Percentiles rank a stretch among this genome's conserved stretches.
Evolutionary conservation across 2,329 filamentous ascomycete species (phyloP).

Genomic region (Zopfia rhizophila): DNA sequence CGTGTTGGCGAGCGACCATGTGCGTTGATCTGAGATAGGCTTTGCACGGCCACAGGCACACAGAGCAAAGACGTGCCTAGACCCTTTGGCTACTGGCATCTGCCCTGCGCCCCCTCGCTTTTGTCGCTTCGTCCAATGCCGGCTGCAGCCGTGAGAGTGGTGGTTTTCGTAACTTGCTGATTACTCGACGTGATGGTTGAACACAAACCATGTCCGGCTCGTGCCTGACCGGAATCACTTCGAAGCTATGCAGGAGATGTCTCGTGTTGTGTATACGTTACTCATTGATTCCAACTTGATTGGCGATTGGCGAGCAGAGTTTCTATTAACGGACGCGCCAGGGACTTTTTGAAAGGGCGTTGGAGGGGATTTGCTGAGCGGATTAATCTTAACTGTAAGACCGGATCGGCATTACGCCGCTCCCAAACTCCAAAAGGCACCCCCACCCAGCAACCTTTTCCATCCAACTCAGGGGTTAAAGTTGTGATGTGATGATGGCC

Average conservation of each 20-base stretch:
- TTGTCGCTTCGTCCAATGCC: slow-evolving; percentile 22
- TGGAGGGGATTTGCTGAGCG: slow-evolving; percentile 23
- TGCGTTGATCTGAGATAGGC: slow-evolving; percentile 24
- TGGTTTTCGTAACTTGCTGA: slow-evolving; percentile 35
- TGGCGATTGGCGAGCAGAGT: slow-evolving; percentile 27
- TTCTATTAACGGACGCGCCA: slow-evolving; percentile 31
- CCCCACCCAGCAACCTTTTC: slow-evolving; percentile 18
- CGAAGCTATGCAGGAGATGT: slow-evolving; percentile 33
- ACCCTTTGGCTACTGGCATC: slow-evolving; percentile 29
- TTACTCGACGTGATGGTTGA: slow-evolving; percentile 15
- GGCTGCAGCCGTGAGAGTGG: slow-evolving; percentile 22
- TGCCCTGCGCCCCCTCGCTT: slow-evolving; percentile 28
- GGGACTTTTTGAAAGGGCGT: slow-evolving; percentile 20
- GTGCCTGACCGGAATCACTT: slow-evolving; percentile 30
- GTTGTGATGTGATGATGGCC: slow-evolving; percentile 23
- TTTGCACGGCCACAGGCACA: slow-evolving; percentile 36
- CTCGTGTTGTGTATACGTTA: slow-evolving; percentile 27
- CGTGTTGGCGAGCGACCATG: slow-evolving; percentile 19
- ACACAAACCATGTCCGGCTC: slow-evolving; percentile 19
- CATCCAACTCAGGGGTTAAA: slow-evolving; percentile 29
- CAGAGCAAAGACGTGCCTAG: slow-evolving; percentile 30
- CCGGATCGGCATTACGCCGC: slow-evolving; percentile 35
- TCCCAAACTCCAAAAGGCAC: slow-evolving; percentile 13
- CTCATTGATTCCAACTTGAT: slow-evolving; percentile 24
- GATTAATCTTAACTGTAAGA: slow-evolving; percentile 39